Evolutionary conservation across 2,329 filamentous ascomycete genomes (phyloP), one percentile per base, ranked within the genome.

Genomic region (Diaporthe capsici): DNA sequence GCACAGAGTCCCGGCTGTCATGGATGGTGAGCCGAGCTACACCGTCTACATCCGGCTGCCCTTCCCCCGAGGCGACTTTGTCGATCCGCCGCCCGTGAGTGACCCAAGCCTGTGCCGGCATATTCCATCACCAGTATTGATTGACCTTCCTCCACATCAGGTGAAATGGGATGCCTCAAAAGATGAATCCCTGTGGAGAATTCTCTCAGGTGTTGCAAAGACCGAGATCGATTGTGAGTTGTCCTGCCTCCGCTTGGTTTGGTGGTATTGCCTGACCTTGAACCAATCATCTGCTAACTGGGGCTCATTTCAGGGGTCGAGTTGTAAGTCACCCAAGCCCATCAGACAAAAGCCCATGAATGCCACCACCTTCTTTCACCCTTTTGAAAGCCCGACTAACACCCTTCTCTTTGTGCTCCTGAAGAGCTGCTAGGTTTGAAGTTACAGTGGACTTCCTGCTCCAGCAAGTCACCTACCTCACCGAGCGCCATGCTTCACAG

Each of bases 391-490:
- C 3, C 15, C 9, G 12, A 5, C 31, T 60, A 13, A 65, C 31
- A 65, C 61, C 22, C 75, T 34, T 39, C 6, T 49, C 61, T 47
- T 75, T 34, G 37, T 57, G 12, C 28, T 82, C 76, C 60, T 75
- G 12, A 79, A 94, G 93, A 81, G 95, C 94, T 63, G 88, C 90
- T 71, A 89, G 91, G 61, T 98, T 98, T 84, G 90, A 96, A 77
- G 96, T 98, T 28, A 93, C 94, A 37, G 91, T 97, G 75, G 90
- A 95, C 55, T 98, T 98, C 81, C 89, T 99, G 44, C 90, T 98
- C 22, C 95, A 98, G 82, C 95, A 99, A 84, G 95, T 95, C 78
- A 95, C 95, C 83, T 98, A 95, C 90, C 90, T 98, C 8, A 98
- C 97, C 81, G 96, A 98, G 82, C 90, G 94, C 71, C 95, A 98